Conservation (phyloP, 768 basidiomycete genomes). For the Cyclocybe cylindracea region DNA sequence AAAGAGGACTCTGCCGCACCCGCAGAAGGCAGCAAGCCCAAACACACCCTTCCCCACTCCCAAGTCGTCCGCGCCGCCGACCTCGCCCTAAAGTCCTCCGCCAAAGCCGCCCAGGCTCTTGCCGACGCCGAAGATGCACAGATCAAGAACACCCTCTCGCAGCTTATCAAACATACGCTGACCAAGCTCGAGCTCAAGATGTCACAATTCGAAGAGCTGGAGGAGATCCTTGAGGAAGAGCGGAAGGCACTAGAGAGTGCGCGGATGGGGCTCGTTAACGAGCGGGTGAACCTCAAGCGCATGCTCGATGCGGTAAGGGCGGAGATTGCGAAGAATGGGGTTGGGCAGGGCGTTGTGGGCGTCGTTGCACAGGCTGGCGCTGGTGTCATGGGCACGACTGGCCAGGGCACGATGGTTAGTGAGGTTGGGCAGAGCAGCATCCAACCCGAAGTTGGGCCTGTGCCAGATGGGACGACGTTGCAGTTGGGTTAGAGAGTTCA, state of each 20-base stretch:
- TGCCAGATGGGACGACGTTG: constrained; percentile 55
- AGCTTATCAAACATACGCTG: constrained; percentile 80
- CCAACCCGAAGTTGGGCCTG: constrained; percentile 57
- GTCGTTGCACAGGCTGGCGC: constrained; percentile 27
- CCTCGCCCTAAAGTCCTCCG: constrained; percentile 87
- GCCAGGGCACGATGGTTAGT: constrained; percentile 58
- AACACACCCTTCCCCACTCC: constrained; percentile 60
- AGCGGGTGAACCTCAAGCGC: constrained; percentile 71
- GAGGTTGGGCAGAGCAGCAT: constrained; percentile 50
- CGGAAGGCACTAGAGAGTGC: constrained; percentile 82
- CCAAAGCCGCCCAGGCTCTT: constrained; percentile 78
- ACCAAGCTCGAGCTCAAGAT: constrained; percentile 95
- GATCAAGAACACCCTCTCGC: constrained; percentile 76
- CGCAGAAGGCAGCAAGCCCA: constrained; percentile 24
- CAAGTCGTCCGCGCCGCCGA: constrained; percentile 81
- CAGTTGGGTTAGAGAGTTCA: constrained; percentile 38
- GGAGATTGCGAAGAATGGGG: constrained; percentile 63
- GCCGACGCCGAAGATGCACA: constrained; percentile 82
- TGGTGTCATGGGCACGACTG: constrained; percentile 51
- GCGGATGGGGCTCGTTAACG: constrained; percentile 75
- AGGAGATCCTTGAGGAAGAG: constrained; percentile 90
- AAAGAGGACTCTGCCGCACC: constrained; percentile 18
- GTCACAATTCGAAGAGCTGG: constrained; percentile 91
- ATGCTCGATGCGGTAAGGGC: constrained; percentile 66
- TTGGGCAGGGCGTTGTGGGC: constrained; percentile 22